phyloP scores from a whole-genome alignment of 352 stramenopile genomes.

The Pythium brachiatum region DNA sequence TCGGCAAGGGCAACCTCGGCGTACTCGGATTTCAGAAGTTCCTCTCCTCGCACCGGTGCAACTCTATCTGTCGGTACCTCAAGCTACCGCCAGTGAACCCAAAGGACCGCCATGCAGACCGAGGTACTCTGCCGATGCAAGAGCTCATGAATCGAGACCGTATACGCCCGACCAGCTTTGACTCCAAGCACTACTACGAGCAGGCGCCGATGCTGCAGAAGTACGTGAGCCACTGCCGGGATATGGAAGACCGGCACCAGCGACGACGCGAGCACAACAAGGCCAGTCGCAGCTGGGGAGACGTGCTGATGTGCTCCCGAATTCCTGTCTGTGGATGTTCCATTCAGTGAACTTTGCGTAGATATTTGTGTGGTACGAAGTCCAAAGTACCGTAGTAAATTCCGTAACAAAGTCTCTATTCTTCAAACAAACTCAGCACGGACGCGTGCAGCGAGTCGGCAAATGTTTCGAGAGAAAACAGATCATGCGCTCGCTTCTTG shows the following conservation, averaged over 20 bases:
- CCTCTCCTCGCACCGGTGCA: slow-evolving; percentile 84
- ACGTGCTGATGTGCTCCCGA: slow-evolving; percentile 5
- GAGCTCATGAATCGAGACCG: slow-evolving; percentile 79
- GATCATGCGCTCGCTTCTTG: slow-evolving; percentile 42
- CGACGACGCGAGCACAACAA: slow-evolving; percentile 15
- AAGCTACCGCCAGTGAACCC: slow-evolving; percentile 81
- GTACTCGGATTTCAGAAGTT: slow-evolving; percentile 86
- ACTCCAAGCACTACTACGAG: slow-evolving; percentile 87
- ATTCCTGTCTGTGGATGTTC: slow-evolving; percentile 8
- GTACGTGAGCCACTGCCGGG: slow-evolving; percentile 73
- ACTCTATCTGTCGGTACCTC: slow-evolving; percentile 86
- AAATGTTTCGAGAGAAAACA: slow-evolving; percentile 80
- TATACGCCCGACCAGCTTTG: slow-evolving; percentile 68
- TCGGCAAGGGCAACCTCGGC: slow-evolving; percentile 86
- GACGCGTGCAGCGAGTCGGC: slow-evolving; percentile 54
- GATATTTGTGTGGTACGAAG: not conserved
- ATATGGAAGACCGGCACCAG: slow-evolving; percentile 31
- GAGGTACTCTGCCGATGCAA: slow-evolving; percentile 71
- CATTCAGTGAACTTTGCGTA: slow-evolving; percentile 15
- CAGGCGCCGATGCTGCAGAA: slow-evolving; percentile 85
- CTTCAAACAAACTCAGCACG: slow-evolving; percentile 34
- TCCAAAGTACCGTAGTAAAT: not conserved
- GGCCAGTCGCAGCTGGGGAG: slow-evolving; percentile 5
- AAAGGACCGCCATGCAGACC: slow-evolving; percentile 72
- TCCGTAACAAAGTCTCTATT: not conserved